Conservation (phyloP, 129 eudicot species). For the Helianthus annuus region DNA sequence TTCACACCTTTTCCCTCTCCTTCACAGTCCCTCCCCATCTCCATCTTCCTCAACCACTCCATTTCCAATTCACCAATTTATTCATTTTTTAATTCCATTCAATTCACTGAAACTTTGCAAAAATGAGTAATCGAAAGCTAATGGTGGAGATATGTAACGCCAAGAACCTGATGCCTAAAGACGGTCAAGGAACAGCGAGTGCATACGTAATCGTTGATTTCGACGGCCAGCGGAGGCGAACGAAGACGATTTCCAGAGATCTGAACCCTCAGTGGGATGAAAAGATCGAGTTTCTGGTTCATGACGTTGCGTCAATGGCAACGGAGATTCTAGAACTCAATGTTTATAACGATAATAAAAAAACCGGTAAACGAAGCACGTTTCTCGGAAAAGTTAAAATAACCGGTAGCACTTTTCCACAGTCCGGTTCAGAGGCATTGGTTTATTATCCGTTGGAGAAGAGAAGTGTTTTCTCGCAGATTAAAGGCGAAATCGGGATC, state of each 20-base stretch:
- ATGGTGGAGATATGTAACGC: conserved; percentile 74
- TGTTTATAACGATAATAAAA: conserved; percentile 78
- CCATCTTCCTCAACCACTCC: not conserved
- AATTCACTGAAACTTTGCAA: not conserved
- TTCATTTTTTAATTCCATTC: not conserved
- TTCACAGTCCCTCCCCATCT: conserved; percentile 18
- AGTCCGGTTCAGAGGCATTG: conserved; percentile 54
- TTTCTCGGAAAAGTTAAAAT: conserved; percentile 86
- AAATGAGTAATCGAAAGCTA: conserved; percentile 65
- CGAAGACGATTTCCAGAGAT: conserved; percentile 64
- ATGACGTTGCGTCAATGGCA: conserved; percentile 56
- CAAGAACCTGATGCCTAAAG: conserved; percentile 85
- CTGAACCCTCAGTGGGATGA: conserved; percentile 94
- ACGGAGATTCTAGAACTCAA: conserved; percentile 63
- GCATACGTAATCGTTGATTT: conserved; percentile 77
- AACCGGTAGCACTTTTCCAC: conserved; percentile 53
- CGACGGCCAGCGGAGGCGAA: conserved; percentile 82
- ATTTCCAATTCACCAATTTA: conserved; percentile 1
- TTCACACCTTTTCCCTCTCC: conserved; percentile 14
- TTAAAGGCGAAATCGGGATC: conserved; percentile 85
- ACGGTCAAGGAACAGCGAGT: conserved; percentile 97
- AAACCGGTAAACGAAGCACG: conserved; percentile 64
- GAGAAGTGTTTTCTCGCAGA: conserved; percentile 85
- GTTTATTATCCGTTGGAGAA: conserved; percentile 87
- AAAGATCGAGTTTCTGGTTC: conserved; percentile 64